Conservation (phyloP, 1,284 basidiomycete genomes). For the Acaromyces ingoldii region DNA sequence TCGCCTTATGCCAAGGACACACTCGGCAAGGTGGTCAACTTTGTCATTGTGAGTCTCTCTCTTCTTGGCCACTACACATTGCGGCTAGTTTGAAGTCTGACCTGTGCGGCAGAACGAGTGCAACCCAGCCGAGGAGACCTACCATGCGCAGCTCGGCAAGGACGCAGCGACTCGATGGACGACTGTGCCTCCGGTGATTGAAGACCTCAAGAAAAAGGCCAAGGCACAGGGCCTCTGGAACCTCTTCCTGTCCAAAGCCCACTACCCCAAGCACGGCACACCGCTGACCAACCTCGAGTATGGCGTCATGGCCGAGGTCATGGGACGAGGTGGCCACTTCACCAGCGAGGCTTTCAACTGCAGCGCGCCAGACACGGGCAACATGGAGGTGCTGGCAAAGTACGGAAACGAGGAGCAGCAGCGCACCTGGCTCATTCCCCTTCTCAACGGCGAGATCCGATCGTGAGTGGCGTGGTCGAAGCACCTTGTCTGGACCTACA, state of each 20-base stretch:
- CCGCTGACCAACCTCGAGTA: constrained; percentile 93
- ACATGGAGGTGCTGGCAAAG: constrained; percentile 80
- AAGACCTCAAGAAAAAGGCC: constrained; percentile 81
- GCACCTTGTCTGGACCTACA: too few relatives aligned
- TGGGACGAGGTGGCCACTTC: constrained; percentile 74
- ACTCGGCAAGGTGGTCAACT: constrained; percentile 73
- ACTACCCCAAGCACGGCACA: constrained; percentile 76
- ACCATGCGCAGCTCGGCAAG: constrained; percentile 73
- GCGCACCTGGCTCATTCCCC: constrained; percentile 78
- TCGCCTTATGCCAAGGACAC: constrained; percentile 79
- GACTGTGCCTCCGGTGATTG: constrained; percentile 72
- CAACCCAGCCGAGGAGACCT: constrained; percentile 70
- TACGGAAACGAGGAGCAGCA: constrained; percentile 87
- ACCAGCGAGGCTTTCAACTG: constrained; percentile 86
- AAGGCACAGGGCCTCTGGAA: constrained; percentile 90
- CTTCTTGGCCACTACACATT: too few relatives aligned
- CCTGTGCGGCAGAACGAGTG: constrained; percentile 67
- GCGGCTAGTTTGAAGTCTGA: neutral
- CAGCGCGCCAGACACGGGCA: constrained; percentile 86
- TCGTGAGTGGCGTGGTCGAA: constrained; percentile 69
- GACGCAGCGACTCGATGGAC: constrained; percentile 77
- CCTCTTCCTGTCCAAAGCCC: constrained; percentile 86
- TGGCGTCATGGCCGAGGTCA: constrained; percentile 90
- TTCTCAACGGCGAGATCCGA: constrained; percentile 86
- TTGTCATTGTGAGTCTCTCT: constrained; percentile 65